Evolutionary conservation across 1,284 basidiomycete species (phyloP), one percentile per base, ranked within the genome.

Genomic region (Entoloma clypeatum): DNA sequence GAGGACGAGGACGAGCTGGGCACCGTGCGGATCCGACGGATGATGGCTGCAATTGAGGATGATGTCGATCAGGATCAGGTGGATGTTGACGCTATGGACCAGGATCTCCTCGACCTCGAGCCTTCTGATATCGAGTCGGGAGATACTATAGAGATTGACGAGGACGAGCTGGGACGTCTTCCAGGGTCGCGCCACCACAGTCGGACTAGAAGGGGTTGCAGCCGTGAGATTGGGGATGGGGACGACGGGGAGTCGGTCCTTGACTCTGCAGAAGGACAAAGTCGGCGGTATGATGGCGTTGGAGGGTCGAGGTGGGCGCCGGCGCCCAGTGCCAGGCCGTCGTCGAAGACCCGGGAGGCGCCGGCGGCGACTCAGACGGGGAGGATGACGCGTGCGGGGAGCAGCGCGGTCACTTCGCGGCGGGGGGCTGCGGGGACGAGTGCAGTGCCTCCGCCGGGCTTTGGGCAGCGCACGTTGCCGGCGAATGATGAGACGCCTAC

Each of bases 71-170:
- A 66, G 41, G 65, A 65, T 28, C 60, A 61, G 38, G 69, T 64
- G 19, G 75, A 77, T 53, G 61, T 64, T 0, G 79, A 84, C 53
- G 78, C 75, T 22, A 85, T 83, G 81, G 81, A 83, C 47, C 75
- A 82, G 56, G 81, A 84, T 54, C 61, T 77, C 51, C 62, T 76
- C 28, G 69, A 68, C 18, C 62, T 76, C 28, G 69, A 68, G 17
- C 65, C 65, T 6, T 76, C 73, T 7, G 80, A 80, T 35, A 54
- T 63, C 14, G 78, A 75, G 21, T 64, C 67, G 41, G 52, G 60
- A 9, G 72, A 69, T 37, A 61, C n/a, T n/a, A n/a, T 64, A 24
- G 67, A 71, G 26, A 62, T 67, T 34, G 67, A 69, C 25, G 60
- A 65, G 8, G 63, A 59, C 10, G 50, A 54, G 21, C 46, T 40